phyloP scores from a whole-genome alignment of 2,329 filamentous ascomycete genomes.

The Colletotrichum camelliae region DNA sequence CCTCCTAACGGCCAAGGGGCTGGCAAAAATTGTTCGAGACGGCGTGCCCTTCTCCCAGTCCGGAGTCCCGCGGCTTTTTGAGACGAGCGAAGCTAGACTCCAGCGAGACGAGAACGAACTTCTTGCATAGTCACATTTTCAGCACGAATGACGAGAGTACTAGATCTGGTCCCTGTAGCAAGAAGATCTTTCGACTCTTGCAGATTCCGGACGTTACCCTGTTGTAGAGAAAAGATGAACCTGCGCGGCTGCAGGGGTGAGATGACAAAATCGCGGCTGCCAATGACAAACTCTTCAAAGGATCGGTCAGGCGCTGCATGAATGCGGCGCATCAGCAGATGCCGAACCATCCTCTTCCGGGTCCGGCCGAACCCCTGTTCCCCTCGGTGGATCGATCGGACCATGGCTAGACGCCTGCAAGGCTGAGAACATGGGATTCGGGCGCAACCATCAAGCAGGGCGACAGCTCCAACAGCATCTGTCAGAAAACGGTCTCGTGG shows the following conservation, averaged over 20 bases:
- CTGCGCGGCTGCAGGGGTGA: not conserved
- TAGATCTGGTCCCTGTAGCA: not conserved
- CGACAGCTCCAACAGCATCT: not conserved
- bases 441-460: not conserved
- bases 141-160: not conserved
- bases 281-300: not conserved
- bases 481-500: not conserved
- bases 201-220: not conserved
- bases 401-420: not conserved
- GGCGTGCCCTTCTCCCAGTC: slow-evolving; percentile 38
- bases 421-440: not conserved
- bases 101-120: not conserved
- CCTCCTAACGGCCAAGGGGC: slow-evolving; percentile 41
- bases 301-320: not conserved
- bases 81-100: slow-evolving; percentile 35
- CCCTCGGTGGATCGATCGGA: not conserved
- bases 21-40: slow-evolving; percentile 43
- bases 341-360: slow-evolving; percentile 2
- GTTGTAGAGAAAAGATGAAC: not conserved
- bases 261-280: not conserved
- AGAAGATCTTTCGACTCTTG: not conserved
- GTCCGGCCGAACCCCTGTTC: not conserved
- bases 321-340: not conserved
- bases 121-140: not conserved
- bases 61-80: slow-evolving; percentile 41